Base-by-base conservation (phyloP, 306 rosid species). In the Cucumis cinereus region DNA sequence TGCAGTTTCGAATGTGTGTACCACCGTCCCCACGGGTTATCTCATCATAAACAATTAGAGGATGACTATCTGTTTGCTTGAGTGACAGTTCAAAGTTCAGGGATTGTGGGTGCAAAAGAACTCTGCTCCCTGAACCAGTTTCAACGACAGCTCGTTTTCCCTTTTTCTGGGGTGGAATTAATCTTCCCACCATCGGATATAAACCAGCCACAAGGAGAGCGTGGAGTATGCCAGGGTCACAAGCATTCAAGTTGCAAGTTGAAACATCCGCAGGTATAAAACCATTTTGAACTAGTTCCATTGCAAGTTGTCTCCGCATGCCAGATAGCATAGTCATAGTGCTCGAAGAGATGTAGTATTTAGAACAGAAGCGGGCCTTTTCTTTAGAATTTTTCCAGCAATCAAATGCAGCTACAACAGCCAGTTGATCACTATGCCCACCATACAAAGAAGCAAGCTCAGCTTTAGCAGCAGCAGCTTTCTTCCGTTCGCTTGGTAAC, bases 171-270 rank as follows among this genome's bases (percentile, higher is more conserved):
- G 87, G 79, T 28, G 77, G 30, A 80, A 63, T 38, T 83, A 90
- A 82, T 85, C 83, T 89, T 77, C 99, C 99, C 52, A 90, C 87
- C 95, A 81, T 90, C 8, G 99, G 99, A 89, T 94, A 94, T 82
- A 90, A 82, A 81, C 97, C 95, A 4, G 99, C 91, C 70, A 88
- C 88, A 61, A 94, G 85, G 62, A 94, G 87, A 0, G 96, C 89
- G 47, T 90, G 93, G 72, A 94, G 86, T 73, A 94, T 79, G 15
- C 97, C 99, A 28, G 92, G 87, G 71, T 87, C 86, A 26, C 74
- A 47, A 5, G 97, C 86, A 86, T 92, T 94, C 76, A 81, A 35
- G 77, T 87, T 94, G 80, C 86, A 90, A 78, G 76, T 75, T 13
- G 87, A 82, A 79, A 79, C 78, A 71, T 89, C 88, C 52, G 71